These are phyloP conservation scores for Melampsora larici-populina DNA, from an alignment of 1,284 basidiomycete genomes.

Conservation along the genomic window DNA sequence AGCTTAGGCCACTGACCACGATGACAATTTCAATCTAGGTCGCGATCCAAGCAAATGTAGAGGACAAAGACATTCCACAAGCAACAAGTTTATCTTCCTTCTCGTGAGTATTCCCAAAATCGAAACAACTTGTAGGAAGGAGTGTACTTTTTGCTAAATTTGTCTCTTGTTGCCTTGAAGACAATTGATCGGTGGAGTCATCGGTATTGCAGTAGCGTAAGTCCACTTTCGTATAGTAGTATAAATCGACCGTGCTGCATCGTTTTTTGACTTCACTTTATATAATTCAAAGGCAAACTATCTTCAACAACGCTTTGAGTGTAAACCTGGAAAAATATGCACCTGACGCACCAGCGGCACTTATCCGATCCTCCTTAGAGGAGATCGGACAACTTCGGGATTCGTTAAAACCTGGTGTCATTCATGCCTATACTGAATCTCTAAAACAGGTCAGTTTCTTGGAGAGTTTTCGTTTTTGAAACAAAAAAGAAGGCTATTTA, in stretches of 20 bases:
- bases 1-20: no score
- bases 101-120: no score
- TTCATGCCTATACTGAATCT: neutral
- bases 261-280: neutral
- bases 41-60: neutral
- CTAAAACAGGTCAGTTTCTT: neutral
- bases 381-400: neutral
- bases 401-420: neutral
- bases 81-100: neutral
- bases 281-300: neutral
- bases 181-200: no score
- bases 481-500: no score
- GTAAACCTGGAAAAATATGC: neutral
- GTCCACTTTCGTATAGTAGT: neutral
- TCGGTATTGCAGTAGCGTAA: neutral
- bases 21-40: neutral
- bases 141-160: neutral
- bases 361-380: neutral
- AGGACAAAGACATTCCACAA: neutral
- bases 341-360: neutral
- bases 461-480: no score
- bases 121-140: no score
- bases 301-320: neutral
- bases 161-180: neutral
- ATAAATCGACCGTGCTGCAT: neutral